Base-by-base conservation (phyloP, 2,329 filamentous ascomycete genomes). In the Akanthomyces uredinophilus region DNA sequence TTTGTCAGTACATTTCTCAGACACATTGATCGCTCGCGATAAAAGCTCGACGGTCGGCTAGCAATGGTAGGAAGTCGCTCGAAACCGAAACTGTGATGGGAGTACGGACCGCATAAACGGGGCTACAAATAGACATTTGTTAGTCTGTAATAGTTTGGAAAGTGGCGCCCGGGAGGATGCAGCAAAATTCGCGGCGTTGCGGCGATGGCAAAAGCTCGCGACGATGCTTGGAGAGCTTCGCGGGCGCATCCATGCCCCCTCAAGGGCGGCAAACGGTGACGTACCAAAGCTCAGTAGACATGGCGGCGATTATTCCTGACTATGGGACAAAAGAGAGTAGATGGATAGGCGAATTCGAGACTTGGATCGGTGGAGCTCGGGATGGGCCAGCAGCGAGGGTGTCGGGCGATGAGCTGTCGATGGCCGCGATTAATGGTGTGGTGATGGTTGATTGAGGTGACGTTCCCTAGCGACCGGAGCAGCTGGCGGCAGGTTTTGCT, bases 91-190 rank as follows among this genome's bases (percentile, higher is more conserved):
- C 29, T 22, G 58, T 57, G 63, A 58, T 64, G 67, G 70, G 67
- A 65, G 67, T 73, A 96, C 94, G 92, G 87, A 98, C 95, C 86
- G 95, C 92, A 84, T 98, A 99, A 75, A 96, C 94, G 81, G 94
- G 94, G 84, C 94, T 99, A 72, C 66, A 74, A 56, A 63, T 67
- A 65, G 64, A 64, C 52, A 43, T 53, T 62, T 60, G 75, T 86
- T 75, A 86, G 83, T 75, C 77, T 66, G 60, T 64, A 66, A 70
- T 27, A 18, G 3, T 16, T 39, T 37, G 1, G 22, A 55, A 29
- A 24, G 35, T 24, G 20, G 41, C 20, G 29, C n/a, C 1, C 13
- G 24, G 32, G 29, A 10, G 16, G 7, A n/a, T 43, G 44, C 32
- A 50, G 51, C 39, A n/a, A 14, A 22, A 43, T 49, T 55, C 51